Evolutionary conservation across 2,329 filamentous ascomycete genomes (phyloP).

Genomic region (Calcarisporium arbuscula): DNA sequence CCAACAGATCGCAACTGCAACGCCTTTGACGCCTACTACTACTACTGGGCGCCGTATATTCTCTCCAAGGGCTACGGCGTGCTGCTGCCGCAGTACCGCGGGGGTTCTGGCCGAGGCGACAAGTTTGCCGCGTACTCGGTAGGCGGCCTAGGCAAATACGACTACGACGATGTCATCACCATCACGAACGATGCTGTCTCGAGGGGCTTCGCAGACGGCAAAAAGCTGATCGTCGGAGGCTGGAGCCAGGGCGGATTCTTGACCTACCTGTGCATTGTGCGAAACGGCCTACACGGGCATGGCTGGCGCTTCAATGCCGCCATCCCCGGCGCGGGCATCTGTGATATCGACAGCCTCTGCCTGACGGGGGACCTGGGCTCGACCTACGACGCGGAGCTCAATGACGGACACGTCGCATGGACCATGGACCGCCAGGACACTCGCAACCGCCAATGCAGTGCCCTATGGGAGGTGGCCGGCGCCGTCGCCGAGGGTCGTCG

Average conservation of each 20-base stretch:
- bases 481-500: constrained; percentile 4
- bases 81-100: constrained; percentile 32
- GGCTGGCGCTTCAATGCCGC: constrained; percentile 29
- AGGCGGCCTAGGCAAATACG: constrained; percentile 24
- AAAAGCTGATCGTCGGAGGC: constrained; percentile 27
- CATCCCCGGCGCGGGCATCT: constrained; percentile 29
- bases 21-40: constrained; percentile 19
- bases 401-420: constrained; percentile 12
- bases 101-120: constrained; percentile 24
- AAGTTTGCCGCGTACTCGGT: constrained; percentile 22
- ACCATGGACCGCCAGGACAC: constrained; percentile 8
- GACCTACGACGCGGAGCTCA: constrained; percentile 10
- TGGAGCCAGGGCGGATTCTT: constrained; percentile 33
- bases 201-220: constrained; percentile 21
- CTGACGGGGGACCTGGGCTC: constrained; percentile 20
- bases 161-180: constrained; percentile 30
- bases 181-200: constrained; percentile 26
- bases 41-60: constrained; percentile 23
- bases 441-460: neutral
- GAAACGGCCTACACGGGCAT: constrained; percentile 24
- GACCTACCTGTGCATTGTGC: constrained; percentile 26
- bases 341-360: constrained; percentile 27
- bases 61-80: constrained; percentile 29
- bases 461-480: constrained; percentile 4
- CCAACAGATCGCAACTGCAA: constrained; percentile 22